These are phyloP conservation scores for Stephanocyclus meneghinianus DNA, from an alignment of 352 stramenopile species.

Conservation along the genomic window DNA sequence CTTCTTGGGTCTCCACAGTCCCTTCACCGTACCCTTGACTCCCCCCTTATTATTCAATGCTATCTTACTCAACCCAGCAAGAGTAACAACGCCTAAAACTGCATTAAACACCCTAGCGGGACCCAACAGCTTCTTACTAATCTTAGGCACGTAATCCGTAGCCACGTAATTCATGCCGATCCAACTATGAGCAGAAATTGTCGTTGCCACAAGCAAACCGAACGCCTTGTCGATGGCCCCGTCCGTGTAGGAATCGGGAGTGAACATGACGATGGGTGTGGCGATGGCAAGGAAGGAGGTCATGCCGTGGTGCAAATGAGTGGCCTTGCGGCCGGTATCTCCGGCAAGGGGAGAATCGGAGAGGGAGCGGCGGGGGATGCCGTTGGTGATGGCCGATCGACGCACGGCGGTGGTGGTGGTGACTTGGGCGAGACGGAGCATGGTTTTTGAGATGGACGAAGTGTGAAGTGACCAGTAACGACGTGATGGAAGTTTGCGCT, in stretches of 20 bases:
- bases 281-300: constrained; percentile 53
- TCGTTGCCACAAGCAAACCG: constrained; percentile 79
- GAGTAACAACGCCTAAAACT: constrained; percentile 60
- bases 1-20: constrained; percentile 68
- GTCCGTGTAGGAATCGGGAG: constrained; percentile 62
- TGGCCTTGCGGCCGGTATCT: constrained; percentile 67
- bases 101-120: constrained; percentile 68
- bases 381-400: neutral
- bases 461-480: neutral
- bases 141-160: constrained; percentile 92
- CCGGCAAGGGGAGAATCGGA: constrained; percentile 50
- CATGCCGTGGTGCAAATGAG: constrained; percentile 64
- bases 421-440: constrained; percentile 6
- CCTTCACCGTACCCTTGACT: constrained; percentile 72
- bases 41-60: constrained; percentile 60
- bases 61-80: constrained; percentile 67
- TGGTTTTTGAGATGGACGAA: neutral
- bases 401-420: neutral
- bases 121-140: constrained; percentile 65
- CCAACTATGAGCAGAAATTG: constrained; percentile 89
- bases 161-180: constrained; percentile 93
- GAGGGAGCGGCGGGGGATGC: constrained; percentile 7
- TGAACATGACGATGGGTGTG: constrained; percentile 64
- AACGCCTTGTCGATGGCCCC: constrained; percentile 61
- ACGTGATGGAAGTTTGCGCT: neutral